Base-by-base conservation (phyloP, 1,284 basidiomycete genomes). In the Ganoderma lucidum region DNA sequence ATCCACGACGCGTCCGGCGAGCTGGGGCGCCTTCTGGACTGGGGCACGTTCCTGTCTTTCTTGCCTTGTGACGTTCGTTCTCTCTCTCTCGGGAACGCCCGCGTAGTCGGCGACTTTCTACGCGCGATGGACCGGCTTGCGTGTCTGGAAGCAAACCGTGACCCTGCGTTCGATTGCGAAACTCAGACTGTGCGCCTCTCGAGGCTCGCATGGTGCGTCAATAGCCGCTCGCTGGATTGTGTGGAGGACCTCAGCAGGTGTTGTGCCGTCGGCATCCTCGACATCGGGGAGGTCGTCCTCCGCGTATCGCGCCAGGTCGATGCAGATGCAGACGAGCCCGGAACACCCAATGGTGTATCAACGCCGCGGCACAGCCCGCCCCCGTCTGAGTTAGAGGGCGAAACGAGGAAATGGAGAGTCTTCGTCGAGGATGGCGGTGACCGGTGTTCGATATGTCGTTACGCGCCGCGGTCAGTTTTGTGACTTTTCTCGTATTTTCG, bases 1-100 rank as follows among this genome's bases (percentile, higher is more conserved):
- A 32, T 56, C 30, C 53, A 56, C 53, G 53, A 56, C 23, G 53
- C 53, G 30, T 28, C 53, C 8, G 53, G 53, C 30, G 53, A 30
- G 53, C 53, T 56, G 23, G 53, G 53, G 8, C 53, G 48, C 48
- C 23, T 51, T 14, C 10, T 51, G 48, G 48, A 51, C 48, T 51
- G 48, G 48, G 23, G 14, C 10, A 10, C 23, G 23, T 19, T 51
- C 23, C 9, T 51, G 48, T 51, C 48, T 28, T 28, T 10, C 48
- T 12, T 51, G 23, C 48, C 48, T 51, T n/a, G 10, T 10, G 4
- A 28, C 23, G 48, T 51, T 23, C 23, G 23, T 4, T 28, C 23
- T 2, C 9, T 51, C 48, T 51, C 48, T 23, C 12, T 51, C 23
- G 48, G 48, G 48, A 28, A 51, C 10, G 23, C 23, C 1, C 48